Percentiles rank a stretch among this genome's conserved stretches.
phyloP scores from a whole-genome alignment of 352 stramenopile genomes.

The Salisapilia sapeloensis region DNA sequence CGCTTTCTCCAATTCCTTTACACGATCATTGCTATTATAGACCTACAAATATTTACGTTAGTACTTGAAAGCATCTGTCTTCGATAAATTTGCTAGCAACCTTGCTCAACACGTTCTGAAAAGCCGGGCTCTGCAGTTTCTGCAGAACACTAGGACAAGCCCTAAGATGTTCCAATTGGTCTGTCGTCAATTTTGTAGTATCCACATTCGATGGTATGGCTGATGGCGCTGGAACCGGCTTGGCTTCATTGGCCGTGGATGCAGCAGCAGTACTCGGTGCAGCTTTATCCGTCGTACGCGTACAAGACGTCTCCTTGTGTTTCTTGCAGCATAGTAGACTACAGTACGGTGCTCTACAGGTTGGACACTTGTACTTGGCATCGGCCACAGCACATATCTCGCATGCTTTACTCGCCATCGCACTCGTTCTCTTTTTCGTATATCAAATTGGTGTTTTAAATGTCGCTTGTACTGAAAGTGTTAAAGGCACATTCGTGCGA shows the following conservation, averaged over 20 bases:
- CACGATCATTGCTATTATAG: constrained; percentile 34
- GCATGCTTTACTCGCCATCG: constrained; percentile 17
- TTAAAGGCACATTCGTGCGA: too few relatives aligned
- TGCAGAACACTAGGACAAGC: constrained; percentile 15
- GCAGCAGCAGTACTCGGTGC: not conserved
- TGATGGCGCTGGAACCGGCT: constrained; percentile 1
- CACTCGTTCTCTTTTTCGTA: constrained; percentile 3
- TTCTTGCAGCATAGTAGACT: constrained; percentile 61
- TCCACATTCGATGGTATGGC: not conserved
- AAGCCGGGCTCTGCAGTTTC: constrained; percentile 24
- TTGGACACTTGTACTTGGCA: constrained; percentile 77
- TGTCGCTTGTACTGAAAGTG: too few relatives aligned
- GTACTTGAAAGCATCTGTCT: not conserved
- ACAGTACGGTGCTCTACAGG: constrained; percentile 53
- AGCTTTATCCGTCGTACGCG: constrained; percentile 2
- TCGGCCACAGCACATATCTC: constrained; percentile 22
- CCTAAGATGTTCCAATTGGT: constrained; percentile 26
- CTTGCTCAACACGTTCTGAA: constrained; percentile 28
- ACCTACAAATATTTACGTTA: constrained; percentile 18
- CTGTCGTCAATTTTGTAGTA: constrained; percentile 10
- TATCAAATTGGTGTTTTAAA: constrained; percentile 6
- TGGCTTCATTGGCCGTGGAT: constrained; percentile 1
- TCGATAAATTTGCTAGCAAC: constrained; percentile 7
- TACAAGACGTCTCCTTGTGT: constrained; percentile 57
- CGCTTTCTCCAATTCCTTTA: constrained; percentile 64